phyloP scores from a whole-genome alignment of 23 red algal species.

The Cyanidiococcus yangmingshanensis region DNA sequence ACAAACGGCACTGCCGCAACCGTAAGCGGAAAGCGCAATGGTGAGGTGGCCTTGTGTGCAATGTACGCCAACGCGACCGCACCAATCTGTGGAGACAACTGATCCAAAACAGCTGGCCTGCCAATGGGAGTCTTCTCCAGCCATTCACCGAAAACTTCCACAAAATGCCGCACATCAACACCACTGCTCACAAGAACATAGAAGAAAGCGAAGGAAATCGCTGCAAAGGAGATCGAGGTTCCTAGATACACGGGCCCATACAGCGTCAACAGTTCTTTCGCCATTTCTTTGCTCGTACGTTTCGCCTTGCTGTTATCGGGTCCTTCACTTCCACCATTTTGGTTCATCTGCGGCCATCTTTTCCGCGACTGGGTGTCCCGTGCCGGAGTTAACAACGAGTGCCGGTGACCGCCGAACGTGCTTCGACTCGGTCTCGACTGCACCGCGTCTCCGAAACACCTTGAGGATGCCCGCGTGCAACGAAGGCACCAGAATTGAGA shows the following conservation, averaged over 20 bases:
- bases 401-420: too few species aligned
- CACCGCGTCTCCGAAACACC: too few species aligned
- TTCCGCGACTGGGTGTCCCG: too few species aligned
- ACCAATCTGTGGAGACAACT: conserved; percentile 40
- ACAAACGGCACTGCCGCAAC: conserved; percentile 58
- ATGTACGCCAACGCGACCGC: conserved; percentile 74
- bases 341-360: too few species aligned
- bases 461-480: too few species aligned
- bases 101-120: conserved; percentile 66
- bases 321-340: neutral
- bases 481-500: too few species aligned
- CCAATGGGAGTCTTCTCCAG: conserved; percentile 59
- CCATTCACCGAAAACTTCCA: conserved; percentile 47
- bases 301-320: neutral
- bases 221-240: conserved; percentile 42
- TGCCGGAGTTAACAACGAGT: too few species aligned
- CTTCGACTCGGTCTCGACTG: too few species aligned
- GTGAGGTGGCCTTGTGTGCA: conserved; percentile 70
- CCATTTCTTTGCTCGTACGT: conserved; percentile 13
- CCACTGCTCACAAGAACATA: conserved; percentile 46
- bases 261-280: conserved; percentile 53
- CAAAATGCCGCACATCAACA: conserved; percentile 47
- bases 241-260: conserved; percentile 67
- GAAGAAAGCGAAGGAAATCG: conserved; percentile 45
- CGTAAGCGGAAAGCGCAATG: conserved; percentile 72